Evolutionary conservation across 2,329 filamentous ascomycete species (phyloP), one percentile per base, ranked within the genome.

Genomic region (Metarhizium sp.): DNA sequence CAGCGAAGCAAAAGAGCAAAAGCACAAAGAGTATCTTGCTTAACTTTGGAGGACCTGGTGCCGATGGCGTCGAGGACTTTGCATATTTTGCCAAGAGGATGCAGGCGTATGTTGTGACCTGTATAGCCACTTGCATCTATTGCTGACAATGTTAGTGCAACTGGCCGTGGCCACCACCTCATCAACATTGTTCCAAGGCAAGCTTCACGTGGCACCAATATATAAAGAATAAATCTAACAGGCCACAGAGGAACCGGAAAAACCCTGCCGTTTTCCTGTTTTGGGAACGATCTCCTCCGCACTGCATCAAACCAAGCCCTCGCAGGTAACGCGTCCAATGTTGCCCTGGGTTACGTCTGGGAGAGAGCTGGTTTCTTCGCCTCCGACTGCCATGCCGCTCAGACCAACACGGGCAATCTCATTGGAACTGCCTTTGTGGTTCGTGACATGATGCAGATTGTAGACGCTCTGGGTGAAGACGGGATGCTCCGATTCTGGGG

Each of bases 381-480:
- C 3, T 54, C 64, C 16, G 51, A 40, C 7, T 70, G 67, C 2
- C 51, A 40, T 14, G 52, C 43, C 4, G 18, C 11, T 6, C 57
- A 60, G 0, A 64, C 68, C 16, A 59, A 69, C 2, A 72, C 62
- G 0, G 73, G 68, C 1, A 52, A 54, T 4, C 59, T 73, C 7
- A 60, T 78, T 4, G 73, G 76, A 10, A 77, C 74, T 0, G 70
- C 72, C 0, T 77, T 73, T 57, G 66, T 69, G 0, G 76, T 69
- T 0, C 63, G 75, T 38, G 77, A 79, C 55, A 65, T 77, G 58
- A 70, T 76, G 55, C 54, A 61, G 5, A 70, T 78, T 52, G 72
- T 72, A 0, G 75, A 78, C 51, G 71, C 73, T 1, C 62, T 74
- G 6, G 66, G 62, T 1, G 68, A 71, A 30, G 71, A 73, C 55